Evolutionary conservation across 768 basidiomycete species (phyloP).

Genomic region (Tephrocybe rancida): DNA sequence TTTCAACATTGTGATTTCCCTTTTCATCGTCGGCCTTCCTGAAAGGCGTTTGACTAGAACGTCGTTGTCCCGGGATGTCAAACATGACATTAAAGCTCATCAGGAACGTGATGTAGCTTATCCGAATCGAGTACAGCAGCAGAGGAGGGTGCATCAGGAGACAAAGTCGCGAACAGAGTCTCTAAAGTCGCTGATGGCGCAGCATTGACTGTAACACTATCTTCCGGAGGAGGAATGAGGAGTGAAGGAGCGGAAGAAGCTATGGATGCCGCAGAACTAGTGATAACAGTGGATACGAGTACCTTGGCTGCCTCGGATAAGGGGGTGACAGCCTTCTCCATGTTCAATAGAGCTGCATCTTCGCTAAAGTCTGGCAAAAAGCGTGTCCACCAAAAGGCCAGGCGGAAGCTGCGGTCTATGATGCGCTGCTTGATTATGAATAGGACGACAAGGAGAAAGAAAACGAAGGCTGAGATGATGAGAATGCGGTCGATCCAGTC

Average conservation of each 20-base stretch:
- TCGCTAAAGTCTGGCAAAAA: constrained; percentile 60
- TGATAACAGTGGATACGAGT: constrained; percentile 4
- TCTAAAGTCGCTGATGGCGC: constrained; percentile 1
- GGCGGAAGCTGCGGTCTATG: constrained; percentile 73
- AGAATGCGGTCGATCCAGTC: constrained; percentile 93
- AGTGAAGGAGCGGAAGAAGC: background rate
- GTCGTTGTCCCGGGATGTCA: background rate
- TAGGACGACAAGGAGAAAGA: constrained; percentile 83
- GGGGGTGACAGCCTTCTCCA: constrained; percentile 33
- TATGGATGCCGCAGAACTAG: constrained; percentile 2
- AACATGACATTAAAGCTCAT: constrained; percentile 9
- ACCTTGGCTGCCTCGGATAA: constrained; percentile 2
- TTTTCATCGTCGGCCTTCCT: no score
- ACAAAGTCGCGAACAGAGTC: background rate
- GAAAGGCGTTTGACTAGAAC: no score
- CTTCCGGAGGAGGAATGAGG: background rate
- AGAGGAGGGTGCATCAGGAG: background rate
- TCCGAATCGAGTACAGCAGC: background rate
- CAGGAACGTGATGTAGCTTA: background rate
- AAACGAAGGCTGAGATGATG: constrained; percentile 74
- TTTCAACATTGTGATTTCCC: background rate
- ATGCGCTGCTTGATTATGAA: constrained; percentile 90
- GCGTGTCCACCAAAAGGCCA: constrained; percentile 89
- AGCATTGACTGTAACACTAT: background rate
- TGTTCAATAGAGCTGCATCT: constrained; percentile 33